These are phyloP conservation scores for Deinandra increscens DNA, from an alignment of 129 eudicot species.

Conservation along the genomic window DNA sequence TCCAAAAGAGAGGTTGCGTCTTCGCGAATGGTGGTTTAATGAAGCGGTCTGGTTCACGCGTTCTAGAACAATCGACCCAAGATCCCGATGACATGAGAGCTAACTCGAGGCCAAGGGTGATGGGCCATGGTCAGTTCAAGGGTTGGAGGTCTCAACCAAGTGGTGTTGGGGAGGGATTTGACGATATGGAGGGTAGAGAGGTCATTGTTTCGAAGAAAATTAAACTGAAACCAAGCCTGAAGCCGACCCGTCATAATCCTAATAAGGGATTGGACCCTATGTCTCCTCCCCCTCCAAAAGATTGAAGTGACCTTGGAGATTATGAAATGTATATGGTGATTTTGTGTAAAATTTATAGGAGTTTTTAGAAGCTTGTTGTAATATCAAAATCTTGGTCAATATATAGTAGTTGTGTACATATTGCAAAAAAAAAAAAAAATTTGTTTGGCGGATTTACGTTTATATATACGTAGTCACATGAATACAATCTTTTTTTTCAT, in stretches of 20 bases:
- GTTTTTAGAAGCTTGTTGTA: conserved; percentile 13
- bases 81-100: conserved; percentile 15
- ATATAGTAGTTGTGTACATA: neutral
- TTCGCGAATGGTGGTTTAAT: neutral
- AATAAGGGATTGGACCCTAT: neutral
- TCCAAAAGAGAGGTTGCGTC: neutral
- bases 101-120: conserved; percentile 30
- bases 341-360: neutral
- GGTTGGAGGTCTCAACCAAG: conserved; percentile 30
- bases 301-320: neutral
- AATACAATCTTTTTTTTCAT: too few relatives aligned
- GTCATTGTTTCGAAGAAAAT: conserved; percentile 14
- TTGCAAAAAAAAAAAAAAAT: neutral
- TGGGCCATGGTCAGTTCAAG: conserved; percentile 31
- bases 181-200: conserved; percentile 32
- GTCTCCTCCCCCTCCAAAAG: neutral
- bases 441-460: too few relatives aligned
- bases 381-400: neutral
- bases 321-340: neutral
- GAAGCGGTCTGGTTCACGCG: conserved; percentile 12
- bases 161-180: conserved; percentile 26
- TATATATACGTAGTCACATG: too few relatives aligned
- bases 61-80: neutral
- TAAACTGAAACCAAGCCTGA: neutral
- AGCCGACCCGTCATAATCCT: neutral